Percentiles rank a stretch among this genome's conserved stretches.
These are phyloP conservation scores for Simplicillium sp. DNA, from an alignment of 2,329 filamentous ascomycete genomes.

Conservation along the genomic window DNA sequence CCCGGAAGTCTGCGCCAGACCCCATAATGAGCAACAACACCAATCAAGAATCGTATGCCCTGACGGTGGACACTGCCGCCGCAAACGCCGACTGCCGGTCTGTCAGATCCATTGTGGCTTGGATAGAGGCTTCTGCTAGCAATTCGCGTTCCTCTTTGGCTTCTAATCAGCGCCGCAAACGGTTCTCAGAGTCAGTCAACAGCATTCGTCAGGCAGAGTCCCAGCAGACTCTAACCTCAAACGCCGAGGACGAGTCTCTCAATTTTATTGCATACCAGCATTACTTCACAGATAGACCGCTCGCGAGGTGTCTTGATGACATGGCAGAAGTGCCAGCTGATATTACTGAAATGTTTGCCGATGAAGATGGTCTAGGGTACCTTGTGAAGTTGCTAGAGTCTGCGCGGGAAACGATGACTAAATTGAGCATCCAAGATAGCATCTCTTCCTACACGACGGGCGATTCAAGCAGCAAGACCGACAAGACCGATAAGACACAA, in stretches of 20 bases:
- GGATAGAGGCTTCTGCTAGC: conserved; percentile 15
- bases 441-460: too few species aligned
- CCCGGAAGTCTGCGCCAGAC: too few species aligned
- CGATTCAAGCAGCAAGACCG: too few species aligned
- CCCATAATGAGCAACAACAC: too few species aligned
- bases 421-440: too few species aligned
- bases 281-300: conserved; percentile 19
- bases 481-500: too few species aligned
- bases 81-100: conserved; percentile 10
- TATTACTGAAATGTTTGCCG: too few species aligned
- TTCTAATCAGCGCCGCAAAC: not conserved
- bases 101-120: conserved; percentile 21
- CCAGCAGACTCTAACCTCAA: not conserved
- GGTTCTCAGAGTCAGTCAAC: not conserved
- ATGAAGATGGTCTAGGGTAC: too few species aligned
- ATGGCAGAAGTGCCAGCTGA: too few species aligned
- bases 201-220: not conserved
- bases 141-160: not conserved
- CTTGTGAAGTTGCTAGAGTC: too few species aligned
- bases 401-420: too few species aligned
- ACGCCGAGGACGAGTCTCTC: conserved; percentile 20
- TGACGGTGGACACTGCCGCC: not conserved
- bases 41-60: too few species aligned
- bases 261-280: conserved; percentile 20
- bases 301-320: conserved; percentile 20